Base-by-base conservation (phyloP, 768 basidiomycete genomes). In the Lentinula raphanica region DNA sequence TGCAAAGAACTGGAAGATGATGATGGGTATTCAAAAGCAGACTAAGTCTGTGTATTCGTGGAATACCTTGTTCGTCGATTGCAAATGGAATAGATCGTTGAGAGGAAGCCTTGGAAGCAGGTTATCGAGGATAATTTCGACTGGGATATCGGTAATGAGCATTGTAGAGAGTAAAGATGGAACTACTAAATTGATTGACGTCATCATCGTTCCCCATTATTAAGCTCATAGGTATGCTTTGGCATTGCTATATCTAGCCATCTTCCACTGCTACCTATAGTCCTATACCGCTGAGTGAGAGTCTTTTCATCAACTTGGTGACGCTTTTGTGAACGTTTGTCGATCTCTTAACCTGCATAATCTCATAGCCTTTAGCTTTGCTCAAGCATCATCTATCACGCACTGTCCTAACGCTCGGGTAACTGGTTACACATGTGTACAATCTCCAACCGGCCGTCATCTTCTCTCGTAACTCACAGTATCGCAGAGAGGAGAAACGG, bases 101-200 rank as follows among this genome's bases (percentile, higher is more conserved):
- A 84, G 68, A 9, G 79, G 70, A 28, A 92, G 71, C 8, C 69
- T 64, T 21, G 86, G 85, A 5, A 91, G 72, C 3, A 95, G 59
- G 61, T 88, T 80, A 68, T 94, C 92, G 23, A 91, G 70, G 29
- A 93, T 68, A n/a, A 93, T 74, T 68, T 95, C 92, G 25, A 87
- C 67, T 2, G 93, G 92, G 15, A 94, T 64, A 56, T 84, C 78
- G 21, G 75, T 62, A 27, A 88, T 53, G 13, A 68, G 59, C 78
- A 81, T 81, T 58, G 62, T 64, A 19, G n/a, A 23, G 21, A 51
- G 58, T 15, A 49, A 58, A 55, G 32, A 45, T 45, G 8, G 32
- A 32, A 12, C 1, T 17, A 38, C 1, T 42, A 46, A 21, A 38
- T n/a, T 23, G n/a, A 51, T 25, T 13, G 29, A 32, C 23, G 29